Percentiles rank a stretch among this genome's conserved stretches.
Conservation (phyloP, 352 stramenopile genomes). For the Globisporangium spiculum region DNA sequence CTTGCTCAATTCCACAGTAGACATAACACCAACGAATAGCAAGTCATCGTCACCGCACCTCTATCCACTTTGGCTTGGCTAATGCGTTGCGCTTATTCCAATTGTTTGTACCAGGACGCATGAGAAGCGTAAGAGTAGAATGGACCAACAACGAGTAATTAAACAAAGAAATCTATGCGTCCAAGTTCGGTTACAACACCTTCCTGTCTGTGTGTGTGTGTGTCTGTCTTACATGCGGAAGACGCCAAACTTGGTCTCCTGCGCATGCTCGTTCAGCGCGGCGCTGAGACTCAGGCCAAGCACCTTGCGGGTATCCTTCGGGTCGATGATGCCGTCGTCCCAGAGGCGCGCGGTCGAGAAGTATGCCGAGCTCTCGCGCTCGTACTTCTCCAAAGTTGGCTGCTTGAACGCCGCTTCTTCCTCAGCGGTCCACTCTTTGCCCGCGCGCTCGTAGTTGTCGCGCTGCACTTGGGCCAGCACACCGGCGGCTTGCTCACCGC, state of each 20-base stretch:
- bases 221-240: constrained; percentile 91
- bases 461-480: constrained; percentile 95
- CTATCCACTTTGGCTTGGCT: background rate
- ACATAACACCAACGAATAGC: constrained; percentile 7
- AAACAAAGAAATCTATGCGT: background rate
- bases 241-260: constrained; percentile 93
- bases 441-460: constrained; percentile 81
- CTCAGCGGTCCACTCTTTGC: constrained; percentile 60
- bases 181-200: background rate
- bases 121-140: background rate
- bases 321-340: constrained; percentile 98
- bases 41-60: background rate
- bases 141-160: background rate
- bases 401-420: constrained; percentile 94
- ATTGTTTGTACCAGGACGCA: background rate
- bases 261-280: constrained; percentile 63
- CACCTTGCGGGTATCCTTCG: constrained; percentile 88
- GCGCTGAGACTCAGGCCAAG: constrained; percentile 46
- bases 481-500: constrained; percentile 94
- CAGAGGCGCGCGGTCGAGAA: constrained; percentile 96
- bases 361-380: constrained; percentile 92
- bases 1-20: constrained; percentile 9
- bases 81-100: background rate
- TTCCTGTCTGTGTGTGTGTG: background rate
- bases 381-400: constrained; percentile 93